Percentiles rank a stretch among this genome's conserved stretches.
Evolutionary conservation across 2,329 filamentous ascomycete genomes (phyloP).

Genomic region (Hypoxylon sp.): DNA sequence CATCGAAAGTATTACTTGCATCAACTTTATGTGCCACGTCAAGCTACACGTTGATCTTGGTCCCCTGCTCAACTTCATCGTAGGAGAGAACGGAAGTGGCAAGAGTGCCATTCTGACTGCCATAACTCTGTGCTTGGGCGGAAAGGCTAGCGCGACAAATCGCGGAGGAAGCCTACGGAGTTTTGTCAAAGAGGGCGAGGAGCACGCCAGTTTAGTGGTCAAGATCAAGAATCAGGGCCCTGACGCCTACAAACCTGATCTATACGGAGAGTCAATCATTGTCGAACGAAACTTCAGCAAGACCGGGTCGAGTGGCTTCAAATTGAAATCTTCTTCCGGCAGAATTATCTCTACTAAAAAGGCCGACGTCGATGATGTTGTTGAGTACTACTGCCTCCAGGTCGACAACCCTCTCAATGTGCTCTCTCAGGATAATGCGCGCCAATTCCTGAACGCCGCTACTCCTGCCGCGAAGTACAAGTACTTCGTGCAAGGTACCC

Average conservation of each 20-base stretch:
- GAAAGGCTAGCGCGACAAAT: conserved; percentile 93
- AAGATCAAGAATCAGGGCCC: conserved; percentile 92
- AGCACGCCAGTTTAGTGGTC: conserved; percentile 82
- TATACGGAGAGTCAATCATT: conserved; percentile 87
- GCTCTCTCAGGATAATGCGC: conserved; percentile 93
- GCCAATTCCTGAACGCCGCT: conserved; percentile 91
- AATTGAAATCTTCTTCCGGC: conserved; percentile 81
- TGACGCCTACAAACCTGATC: conserved; percentile 84
- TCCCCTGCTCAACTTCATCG: conserved; percentile 96
- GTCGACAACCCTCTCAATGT: conserved; percentile 98
- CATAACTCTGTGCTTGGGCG: conserved; percentile 93
- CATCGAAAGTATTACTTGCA: conserved; percentile 86
- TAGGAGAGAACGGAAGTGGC: conserved; percentile 96
- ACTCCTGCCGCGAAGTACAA: conserved; percentile 90
- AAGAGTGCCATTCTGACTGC: conserved; percentile 97
- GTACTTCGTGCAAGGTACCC: conserved; percentile 95
- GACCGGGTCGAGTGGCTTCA: conserved; percentile 84
- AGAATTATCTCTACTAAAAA: conserved; percentile 85
- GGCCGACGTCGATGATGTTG: conserved; percentile 89
- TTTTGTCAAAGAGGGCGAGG: conserved; percentile 90
- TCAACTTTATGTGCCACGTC: conserved; percentile 97
- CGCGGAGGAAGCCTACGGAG: conserved; percentile 90
- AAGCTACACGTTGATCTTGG: conserved; percentile 87
- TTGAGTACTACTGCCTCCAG: conserved; percentile 92
- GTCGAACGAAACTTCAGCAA: conserved; percentile 92